Percentiles rank a stretch among this genome's conserved stretches.
Evolutionary conservation across 305 asterid genomes (phyloP).

Genomic region (Caryopteris hybrid): DNA sequence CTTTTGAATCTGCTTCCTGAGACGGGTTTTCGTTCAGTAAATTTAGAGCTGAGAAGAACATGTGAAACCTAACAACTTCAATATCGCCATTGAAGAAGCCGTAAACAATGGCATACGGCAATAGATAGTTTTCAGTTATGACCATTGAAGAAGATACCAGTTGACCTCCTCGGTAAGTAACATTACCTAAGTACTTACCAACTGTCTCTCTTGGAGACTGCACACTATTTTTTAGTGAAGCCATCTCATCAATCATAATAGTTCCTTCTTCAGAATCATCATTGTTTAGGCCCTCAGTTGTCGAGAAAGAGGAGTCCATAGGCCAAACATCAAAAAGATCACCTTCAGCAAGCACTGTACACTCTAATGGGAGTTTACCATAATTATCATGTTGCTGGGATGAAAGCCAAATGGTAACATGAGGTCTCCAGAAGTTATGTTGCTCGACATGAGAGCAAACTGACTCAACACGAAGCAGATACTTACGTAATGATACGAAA

Average conservation of each 20-base stretch:
- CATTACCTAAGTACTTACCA: slow-evolving; percentile 22
- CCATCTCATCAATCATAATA: slow-evolving; percentile 13
- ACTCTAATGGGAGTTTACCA: slow-evolving; percentile 34
- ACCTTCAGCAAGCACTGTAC: slow-evolving; percentile 51
- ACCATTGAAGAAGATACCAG: slow-evolving; percentile 91
- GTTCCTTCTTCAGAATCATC: slow-evolving; percentile 20
- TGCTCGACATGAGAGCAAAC: slow-evolving; percentile 51
- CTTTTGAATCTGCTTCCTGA: slow-evolving; percentile 33
- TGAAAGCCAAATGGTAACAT: slow-evolving; percentile 64
- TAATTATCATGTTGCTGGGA: slow-evolving; percentile 38
- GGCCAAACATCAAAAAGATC: slow-evolving; percentile 52
- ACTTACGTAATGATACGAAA: slow-evolving; percentile 47
- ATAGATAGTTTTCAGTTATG: slow-evolving; percentile 60
- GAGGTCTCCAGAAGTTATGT: slow-evolving; percentile 74
- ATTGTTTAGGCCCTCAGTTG: slow-evolving; percentile 25
- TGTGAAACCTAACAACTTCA: slow-evolving; percentile 61
- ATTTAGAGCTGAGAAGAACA: slow-evolving; percentile 49
- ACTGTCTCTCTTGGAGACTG: slow-evolving; percentile 22
- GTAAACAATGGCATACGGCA: slow-evolving; percentile 80
- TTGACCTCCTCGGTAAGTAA: slow-evolving; percentile 32
- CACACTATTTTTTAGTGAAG: slow-evolving; percentile 16
- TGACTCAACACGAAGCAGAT: slow-evolving; percentile 67
- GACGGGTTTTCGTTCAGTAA: slow-evolving; percentile 30
- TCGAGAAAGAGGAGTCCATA: slow-evolving; percentile 26
- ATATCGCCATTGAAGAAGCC: slow-evolving; percentile 83